These are phyloP conservation scores for Flaveria brownii DNA, from an alignment of 129 eudicot species.

Conservation along the genomic window DNA sequence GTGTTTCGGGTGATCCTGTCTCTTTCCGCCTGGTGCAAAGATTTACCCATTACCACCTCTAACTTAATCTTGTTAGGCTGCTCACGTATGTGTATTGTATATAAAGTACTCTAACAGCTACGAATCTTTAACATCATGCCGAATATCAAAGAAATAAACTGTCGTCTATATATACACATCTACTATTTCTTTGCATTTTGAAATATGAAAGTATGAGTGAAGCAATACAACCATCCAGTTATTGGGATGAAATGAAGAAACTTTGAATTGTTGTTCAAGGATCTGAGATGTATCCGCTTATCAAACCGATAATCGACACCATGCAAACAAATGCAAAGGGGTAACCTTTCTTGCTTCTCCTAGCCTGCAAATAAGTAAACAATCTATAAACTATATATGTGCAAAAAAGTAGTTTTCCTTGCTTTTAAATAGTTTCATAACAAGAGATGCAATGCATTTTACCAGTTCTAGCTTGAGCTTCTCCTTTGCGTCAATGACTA, in stretches of 20 bases:
- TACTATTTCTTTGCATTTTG: neutral
- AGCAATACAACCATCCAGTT: slow-evolving; percentile 16
- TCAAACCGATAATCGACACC: slow-evolving; percentile 56
- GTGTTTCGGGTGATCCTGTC: neutral
- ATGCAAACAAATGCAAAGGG: slow-evolving; percentile 55
- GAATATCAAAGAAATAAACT: neutral
- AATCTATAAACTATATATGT: neutral
- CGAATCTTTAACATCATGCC: neutral
- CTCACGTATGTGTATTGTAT: neutral
- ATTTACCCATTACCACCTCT: too few species aligned
- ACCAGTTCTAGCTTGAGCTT: slow-evolving; percentile 59
- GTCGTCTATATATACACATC: slow-evolving; percentile 13
- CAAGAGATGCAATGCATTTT: slow-evolving; percentile 17
- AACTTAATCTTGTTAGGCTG: neutral
- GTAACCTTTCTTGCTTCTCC: slow-evolving; percentile 54
- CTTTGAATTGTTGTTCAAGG: slow-evolving; percentile 27
- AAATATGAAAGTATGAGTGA: slow-evolving; percentile 13
- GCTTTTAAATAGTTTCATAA: neutral
- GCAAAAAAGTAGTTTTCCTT: neutral
- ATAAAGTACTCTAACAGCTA: neutral
- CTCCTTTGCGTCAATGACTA: slow-evolving; percentile 49
- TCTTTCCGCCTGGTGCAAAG: neutral
- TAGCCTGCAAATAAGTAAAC: slow-evolving; percentile 33
- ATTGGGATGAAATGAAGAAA: slow-evolving; percentile 4
- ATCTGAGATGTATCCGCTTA: slow-evolving; percentile 51